Percentiles rank a stretch among this genome's conserved stretches.
Evolutionary conservation across 441 rosid species (phyloP).

Genomic region (Eutrema salsugineum): DNA sequence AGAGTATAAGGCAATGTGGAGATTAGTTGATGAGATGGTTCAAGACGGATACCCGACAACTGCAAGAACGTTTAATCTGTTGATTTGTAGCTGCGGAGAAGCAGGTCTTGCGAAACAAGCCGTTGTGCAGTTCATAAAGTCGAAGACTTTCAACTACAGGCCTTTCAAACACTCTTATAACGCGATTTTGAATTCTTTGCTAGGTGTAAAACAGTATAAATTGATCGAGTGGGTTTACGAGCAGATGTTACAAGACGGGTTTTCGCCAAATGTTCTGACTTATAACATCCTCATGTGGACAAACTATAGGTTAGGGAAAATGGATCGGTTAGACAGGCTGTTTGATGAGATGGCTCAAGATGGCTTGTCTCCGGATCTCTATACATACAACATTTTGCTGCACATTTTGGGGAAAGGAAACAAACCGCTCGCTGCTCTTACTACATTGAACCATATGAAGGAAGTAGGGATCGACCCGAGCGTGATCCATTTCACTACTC

Average conservation of each 20-base stretch:
- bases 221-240: constrained; percentile 86
- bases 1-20: constrained; percentile 87
- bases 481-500: constrained; percentile 69
- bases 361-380: constrained; percentile 67
- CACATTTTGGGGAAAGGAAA: constrained; percentile 78
- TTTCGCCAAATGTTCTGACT: constrained; percentile 58
- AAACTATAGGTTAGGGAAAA: constrained; percentile 67
- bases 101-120: constrained; percentile 61
- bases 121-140: constrained; percentile 74
- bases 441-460: constrained; percentile 74
- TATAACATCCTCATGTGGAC: constrained; percentile 67
- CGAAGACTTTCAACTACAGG: constrained; percentile 63
- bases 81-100: constrained; percentile 72
- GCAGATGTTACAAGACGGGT: constrained; percentile 59
- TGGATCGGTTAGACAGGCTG: constrained; percentile 54
- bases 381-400: constrained; percentile 74
- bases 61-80: constrained; percentile 70
- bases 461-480: constrained; percentile 59
- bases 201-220: constrained; percentile 47
- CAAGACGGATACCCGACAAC: constrained; percentile 66
- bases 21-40: constrained; percentile 77
- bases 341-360: constrained; percentile 68
- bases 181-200: constrained; percentile 61
- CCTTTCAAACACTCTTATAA: constrained; percentile 76
- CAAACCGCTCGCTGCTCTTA: constrained; percentile 66